Evolutionary conservation across 1,139 yeast species (phyloP), one percentile per base, ranked within the genome.

Genomic region (Yamadazyma sp.): DNA sequence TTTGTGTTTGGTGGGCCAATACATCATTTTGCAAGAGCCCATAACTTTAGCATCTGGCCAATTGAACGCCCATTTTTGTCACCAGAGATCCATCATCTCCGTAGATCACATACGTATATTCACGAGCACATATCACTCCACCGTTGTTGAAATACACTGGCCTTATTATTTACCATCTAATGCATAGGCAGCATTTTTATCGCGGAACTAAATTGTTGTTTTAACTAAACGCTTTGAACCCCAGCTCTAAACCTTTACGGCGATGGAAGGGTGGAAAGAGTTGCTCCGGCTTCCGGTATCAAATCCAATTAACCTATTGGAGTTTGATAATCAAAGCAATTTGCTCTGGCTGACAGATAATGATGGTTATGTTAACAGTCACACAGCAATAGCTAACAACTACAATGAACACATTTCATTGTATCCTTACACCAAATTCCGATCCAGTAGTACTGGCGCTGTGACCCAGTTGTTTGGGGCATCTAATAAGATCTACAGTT

Each of bases 341-440:
- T 65, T 90, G 32, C 57, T 90, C 3, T 92, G 97, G 97, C 72
- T 83, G 4, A 96, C 96, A n/a, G 92, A 86, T 55, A 64, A 73
- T 9, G 59, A 56, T 26, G 74, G 73, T 9, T 59, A 52, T 43
- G 45, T 69, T 4, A 52, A 62, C 7, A 62, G 70, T 15, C 62
- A 56, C 42, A 55, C 68, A 4, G 61, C 61, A 3, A 13, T 41
- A 5, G 7, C 34, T 2, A 21, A 29, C 15, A 25, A 18, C 10
- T 41, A 16, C 20, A 31, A 33, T 17, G 39, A 35, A 15, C 40
- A 31, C 10, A n/a, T 39, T 7, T 61, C 37, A 64, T 34, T 45
- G 26, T 64, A 61, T 35, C 72, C 78, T 2, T 78, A 78, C 48
- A 68, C 80, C 4, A 62, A 80, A 33, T 80, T 76, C 52, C 67